Conservation (phyloP, 2,329 filamentous ascomycete genomes). For the Talaromyces islandicus region DNA sequence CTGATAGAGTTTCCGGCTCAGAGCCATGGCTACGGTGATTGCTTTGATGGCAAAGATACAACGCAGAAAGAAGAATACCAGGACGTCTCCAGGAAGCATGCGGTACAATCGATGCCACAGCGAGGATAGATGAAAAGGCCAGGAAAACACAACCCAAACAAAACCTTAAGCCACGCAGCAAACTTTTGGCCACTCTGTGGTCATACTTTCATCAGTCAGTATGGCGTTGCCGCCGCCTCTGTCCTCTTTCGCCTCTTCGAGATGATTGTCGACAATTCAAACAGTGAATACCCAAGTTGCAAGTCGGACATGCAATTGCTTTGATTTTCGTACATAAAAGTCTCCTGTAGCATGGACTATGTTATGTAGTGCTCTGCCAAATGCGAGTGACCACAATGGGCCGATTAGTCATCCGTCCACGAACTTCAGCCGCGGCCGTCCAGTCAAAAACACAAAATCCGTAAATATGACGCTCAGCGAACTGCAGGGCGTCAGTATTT, state of each 20-base stretch:
- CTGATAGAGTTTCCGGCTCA: conserved; percentile 1
- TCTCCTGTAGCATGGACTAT: background rate
- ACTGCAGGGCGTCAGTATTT: background rate
- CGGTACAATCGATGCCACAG: background rate
- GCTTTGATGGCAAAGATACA: background rate
- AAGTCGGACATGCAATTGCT: background rate
- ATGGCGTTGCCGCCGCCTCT: background rate
- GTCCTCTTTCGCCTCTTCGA: background rate
- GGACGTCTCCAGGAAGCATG: background rate
- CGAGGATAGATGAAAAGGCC: background rate
- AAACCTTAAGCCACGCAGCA: background rate
- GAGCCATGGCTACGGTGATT: background rate
- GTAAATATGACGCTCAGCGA: background rate
- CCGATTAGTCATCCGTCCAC: background rate
- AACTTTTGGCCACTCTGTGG: conserved; percentile 1
- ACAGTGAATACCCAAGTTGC: background rate
- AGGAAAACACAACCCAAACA: background rate
- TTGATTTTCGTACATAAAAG: background rate
- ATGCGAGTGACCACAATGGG: background rate
- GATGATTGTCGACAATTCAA: background rate
- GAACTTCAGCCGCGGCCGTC: background rate
- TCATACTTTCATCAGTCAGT: conserved; percentile 8
- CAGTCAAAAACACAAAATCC: background rate
- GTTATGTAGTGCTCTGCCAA: background rate
- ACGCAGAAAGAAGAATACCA: background rate